These are phyloP conservation scores for Cladochytrium replicatum DNA, from an alignment of 192 early-diverging fungal species.

Conservation along the genomic window DNA sequence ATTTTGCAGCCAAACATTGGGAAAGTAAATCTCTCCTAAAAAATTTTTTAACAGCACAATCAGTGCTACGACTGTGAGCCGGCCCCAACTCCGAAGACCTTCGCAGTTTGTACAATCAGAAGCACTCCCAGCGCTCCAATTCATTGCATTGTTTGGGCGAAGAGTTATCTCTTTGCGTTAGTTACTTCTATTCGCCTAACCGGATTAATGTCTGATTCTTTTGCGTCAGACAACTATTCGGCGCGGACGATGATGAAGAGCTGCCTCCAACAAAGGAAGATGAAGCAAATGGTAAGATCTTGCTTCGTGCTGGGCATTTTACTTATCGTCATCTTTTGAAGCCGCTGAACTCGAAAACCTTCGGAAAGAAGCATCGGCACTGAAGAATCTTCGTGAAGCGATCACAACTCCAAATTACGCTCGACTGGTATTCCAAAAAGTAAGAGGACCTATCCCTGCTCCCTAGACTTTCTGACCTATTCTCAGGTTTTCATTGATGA, in stretches of 20 bases:
- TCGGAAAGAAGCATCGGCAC: conserved; percentile 58
- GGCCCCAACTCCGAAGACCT: conserved; percentile 75
- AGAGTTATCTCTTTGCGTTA: conserved; percentile 88
- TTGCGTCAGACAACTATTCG: conserved; percentile 59
- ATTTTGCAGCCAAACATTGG: background rate
- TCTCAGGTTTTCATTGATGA: conserved; percentile 74
- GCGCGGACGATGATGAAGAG: conserved; percentile 48
- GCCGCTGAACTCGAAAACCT: conserved; percentile 57
- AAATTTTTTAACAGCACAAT: conserved; percentile 37
- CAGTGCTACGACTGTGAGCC: conserved; percentile 95
- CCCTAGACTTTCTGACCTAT: background rate
- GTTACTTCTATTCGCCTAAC: background rate
- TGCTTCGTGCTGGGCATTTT: background rate
- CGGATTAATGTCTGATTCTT: no score
- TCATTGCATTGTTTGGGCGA: conserved; percentile 99
- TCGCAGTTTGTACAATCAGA: conserved; percentile 94
- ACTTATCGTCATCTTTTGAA: background rate
- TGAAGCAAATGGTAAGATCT: background rate
- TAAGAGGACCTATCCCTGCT: background rate
- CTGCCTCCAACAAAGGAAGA: conserved; percentile 13
- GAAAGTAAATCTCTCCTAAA: no score
- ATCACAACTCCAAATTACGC: conserved; percentile 46
- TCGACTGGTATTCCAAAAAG: conserved; percentile 34
- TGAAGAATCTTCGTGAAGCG: conserved; percentile 56
- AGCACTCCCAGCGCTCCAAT: conserved; percentile 89